phyloP scores from a whole-genome alignment of 2,329 filamentous ascomycete genomes.

The Tolypocladium paradoxum region DNA sequence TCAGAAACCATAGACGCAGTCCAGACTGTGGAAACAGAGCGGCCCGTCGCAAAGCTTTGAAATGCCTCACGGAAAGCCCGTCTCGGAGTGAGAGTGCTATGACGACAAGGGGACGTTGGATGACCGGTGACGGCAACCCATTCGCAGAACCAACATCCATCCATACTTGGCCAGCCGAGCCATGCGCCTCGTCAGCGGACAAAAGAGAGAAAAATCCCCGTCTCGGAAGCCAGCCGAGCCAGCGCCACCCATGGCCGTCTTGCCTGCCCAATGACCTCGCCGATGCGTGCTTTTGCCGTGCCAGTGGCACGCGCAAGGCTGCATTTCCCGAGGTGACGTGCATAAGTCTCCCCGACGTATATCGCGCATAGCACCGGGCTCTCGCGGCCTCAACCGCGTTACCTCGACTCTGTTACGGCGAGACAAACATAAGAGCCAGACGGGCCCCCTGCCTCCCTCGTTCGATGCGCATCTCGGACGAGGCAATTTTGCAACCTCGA shows the following conservation, averaged over 20 bases:
- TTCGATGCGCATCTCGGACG: not conserved
- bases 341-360: conserved; percentile 7
- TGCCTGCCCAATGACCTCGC: not conserved
- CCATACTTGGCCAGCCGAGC: too few relatives aligned
- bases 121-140: too few relatives aligned
- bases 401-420: not conserved
- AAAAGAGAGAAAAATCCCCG: not conserved
- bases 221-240: not conserved
- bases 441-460: not conserved
- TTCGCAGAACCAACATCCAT: too few relatives aligned
- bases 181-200: not conserved
- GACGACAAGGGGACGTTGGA: too few relatives aligned
- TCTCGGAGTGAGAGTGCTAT: too few relatives aligned
- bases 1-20: not conserved
- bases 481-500: conserved; percentile 1
- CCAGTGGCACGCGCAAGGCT: not conserved
- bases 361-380: conserved; percentile 3
- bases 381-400: not conserved
- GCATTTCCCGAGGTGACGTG: not conserved
- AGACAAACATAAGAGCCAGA: not conserved
- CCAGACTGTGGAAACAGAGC: not conserved
- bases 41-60: not conserved
- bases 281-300: not conserved
- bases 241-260: not conserved
- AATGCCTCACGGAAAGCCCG: not conserved